Evolutionary conservation across 805 yeast species (phyloP).

Genomic region (Kluyveromyces wickerhamii): DNA sequence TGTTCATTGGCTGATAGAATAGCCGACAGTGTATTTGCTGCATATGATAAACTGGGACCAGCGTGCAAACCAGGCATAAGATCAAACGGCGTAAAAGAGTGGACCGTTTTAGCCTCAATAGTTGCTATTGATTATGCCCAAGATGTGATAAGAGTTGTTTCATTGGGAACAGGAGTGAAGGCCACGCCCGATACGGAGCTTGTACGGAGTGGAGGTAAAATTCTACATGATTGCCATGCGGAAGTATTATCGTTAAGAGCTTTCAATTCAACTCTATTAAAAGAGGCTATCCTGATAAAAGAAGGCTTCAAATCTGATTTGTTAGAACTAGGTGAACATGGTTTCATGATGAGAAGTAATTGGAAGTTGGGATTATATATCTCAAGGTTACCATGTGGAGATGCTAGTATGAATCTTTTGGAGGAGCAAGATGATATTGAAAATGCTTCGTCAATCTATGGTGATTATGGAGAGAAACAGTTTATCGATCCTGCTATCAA

Average conservation of each 20-base stretch:
- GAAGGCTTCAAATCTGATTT: constrained; percentile 8
- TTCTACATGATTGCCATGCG: constrained; percentile 87
- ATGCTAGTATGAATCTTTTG: constrained; percentile 55
- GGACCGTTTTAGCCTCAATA: constrained; percentile 78
- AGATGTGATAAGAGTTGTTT: constrained; percentile 31
- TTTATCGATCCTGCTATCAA: constrained; percentile 21
- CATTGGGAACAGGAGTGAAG: constrained; percentile 78
- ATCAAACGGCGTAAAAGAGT: constrained; percentile 63
- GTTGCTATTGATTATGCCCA: constrained; percentile 36
- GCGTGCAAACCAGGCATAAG: constrained; percentile 52
- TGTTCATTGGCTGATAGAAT: constrained; percentile 21
- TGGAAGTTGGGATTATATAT: constrained; percentile 51
- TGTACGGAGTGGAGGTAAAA: constrained; percentile 39
- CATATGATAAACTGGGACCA: constrained; percentile 28
- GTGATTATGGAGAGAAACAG: constrained; percentile 17
- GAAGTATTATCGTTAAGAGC: constrained; percentile 69
- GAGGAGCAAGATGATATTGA: constrained; percentile 9
- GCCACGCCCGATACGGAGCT: constrained; percentile 50
- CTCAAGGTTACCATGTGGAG: constrained; percentile 88
- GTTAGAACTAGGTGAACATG: constrained; percentile 2
- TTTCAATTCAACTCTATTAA: constrained; percentile 53
- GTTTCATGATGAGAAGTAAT: constrained; percentile 30
- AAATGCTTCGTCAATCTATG: constrained; percentile 1
- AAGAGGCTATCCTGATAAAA: constrained; percentile 28
- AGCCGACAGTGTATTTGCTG: constrained; percentile 11